Conservation (phyloP, 1,284 basidiomycete species). For the Sporisorium sorghi region DNA sequence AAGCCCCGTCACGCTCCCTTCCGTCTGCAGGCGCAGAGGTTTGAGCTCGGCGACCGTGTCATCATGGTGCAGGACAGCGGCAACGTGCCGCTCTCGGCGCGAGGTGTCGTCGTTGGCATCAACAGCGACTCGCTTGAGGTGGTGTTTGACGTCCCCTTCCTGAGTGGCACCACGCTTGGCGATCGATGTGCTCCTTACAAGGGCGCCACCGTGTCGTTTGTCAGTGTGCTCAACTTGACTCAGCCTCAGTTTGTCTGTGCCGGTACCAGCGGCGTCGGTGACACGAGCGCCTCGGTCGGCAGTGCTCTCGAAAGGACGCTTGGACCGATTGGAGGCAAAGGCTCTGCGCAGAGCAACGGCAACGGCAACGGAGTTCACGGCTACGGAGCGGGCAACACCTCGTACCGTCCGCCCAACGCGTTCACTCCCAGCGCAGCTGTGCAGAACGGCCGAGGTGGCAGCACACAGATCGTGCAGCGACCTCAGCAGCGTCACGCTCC, state of each 20-base stretch:
- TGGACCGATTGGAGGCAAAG: constrained; percentile 46
- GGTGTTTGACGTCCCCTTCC: constrained; percentile 95
- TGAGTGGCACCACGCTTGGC: constrained; percentile 88
- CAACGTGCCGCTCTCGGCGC: constrained; percentile 88
- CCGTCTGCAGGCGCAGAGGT: constrained; percentile 89
- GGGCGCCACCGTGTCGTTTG: constrained; percentile 55
- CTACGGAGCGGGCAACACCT: constrained; percentile 26
- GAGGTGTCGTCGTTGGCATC: constrained; percentile 92
- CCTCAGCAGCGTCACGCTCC: constrained; percentile 39
- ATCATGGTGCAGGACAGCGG: constrained; percentile 93
- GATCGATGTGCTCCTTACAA: constrained; percentile 71
- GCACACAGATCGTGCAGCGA: constrained; percentile 45
- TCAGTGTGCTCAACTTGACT: constrained; percentile 64
- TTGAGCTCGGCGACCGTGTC: constrained; percentile 91
- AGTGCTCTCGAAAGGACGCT: constrained; percentile 54
- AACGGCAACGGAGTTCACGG: constrained; percentile 36
- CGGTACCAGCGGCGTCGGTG: constrained; percentile 24
- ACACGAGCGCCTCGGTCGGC: constrained; percentile 47
- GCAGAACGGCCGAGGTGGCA: constrained; percentile 30
- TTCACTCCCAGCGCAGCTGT: constrained; percentile 38
- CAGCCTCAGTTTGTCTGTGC: constrained; percentile 62
- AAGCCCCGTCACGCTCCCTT: constrained; percentile 92
- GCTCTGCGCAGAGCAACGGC: constrained; percentile 28
- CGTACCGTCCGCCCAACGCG: constrained; percentile 49
- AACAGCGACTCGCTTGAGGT: constrained; percentile 86